Base-by-base conservation (phyloP, 768 basidiomycete genomes). In the Antrodiella citrinella region DNA sequence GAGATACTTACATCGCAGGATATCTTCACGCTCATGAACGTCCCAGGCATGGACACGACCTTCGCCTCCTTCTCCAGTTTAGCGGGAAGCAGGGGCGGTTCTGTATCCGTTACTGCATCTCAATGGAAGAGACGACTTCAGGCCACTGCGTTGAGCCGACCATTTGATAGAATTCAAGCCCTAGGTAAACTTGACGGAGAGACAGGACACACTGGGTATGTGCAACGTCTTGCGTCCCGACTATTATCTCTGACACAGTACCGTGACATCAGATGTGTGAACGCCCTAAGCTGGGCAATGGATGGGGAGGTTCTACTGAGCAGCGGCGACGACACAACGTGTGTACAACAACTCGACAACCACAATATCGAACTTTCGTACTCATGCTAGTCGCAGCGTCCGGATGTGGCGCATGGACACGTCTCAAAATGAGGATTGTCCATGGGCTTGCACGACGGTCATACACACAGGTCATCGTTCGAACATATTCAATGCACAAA, bases 401-500 rank as follows among this genome's bases (percentile, higher is more conserved):
- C 80, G 88, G 59, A 72, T 94, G 52, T 95, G 91, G 91, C 69
- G 76, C 40, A 76, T 88, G 60, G 78, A 86, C 59, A 54, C 68
- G 13, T 61, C 75, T 56, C 55, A 60, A 18, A 57, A 52, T 22
- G 62, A 72, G 24, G 77, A 78, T 39, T 86, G 82, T 68, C 83
- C 78, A 22, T 90, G 81, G 65, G 65, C 68, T 39, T 89, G 77
- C 60, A 72, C 78, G 50, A 72, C 80, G 5, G 76, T 84, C n/a
- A 81, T 93, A 45, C 64, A 73, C 12, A 92, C 91, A 0, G 89
- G 88, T 2, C 91, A 95, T 63, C 75, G 68, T 43, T 80, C 75
- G 11, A 95, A 95, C 59, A 89, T 95, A 43, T 95, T 95, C 71
- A 87, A 83, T 56, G 81, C 78, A 0, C 80, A 87, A 43, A 83